These are phyloP conservation scores for Ilex paraguariensis DNA, from an alignment of 305 asterid genomes.

Conservation along the genomic window DNA sequence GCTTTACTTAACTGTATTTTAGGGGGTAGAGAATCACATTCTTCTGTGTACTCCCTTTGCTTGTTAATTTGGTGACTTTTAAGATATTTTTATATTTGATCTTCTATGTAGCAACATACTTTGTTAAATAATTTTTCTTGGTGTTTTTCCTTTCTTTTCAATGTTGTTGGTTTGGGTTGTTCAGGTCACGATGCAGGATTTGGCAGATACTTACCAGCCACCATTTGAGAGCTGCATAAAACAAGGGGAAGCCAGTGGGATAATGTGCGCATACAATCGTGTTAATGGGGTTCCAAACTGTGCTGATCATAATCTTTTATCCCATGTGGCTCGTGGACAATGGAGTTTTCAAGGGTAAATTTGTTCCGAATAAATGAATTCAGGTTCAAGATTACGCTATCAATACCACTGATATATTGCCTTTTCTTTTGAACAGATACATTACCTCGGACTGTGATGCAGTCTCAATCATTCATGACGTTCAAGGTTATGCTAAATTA, in stretches of 20 bases:
- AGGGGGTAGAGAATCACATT: no score
- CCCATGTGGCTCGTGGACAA: constrained; percentile 45
- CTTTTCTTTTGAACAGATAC: constrained; percentile 31
- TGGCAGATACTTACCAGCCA: constrained; percentile 73
- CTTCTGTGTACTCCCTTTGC: no score
- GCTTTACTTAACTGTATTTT: no score
- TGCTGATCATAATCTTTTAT: constrained; percentile 47
- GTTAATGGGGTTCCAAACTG: constrained; percentile 72
- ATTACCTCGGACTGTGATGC: constrained; percentile 68
- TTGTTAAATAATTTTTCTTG: neutral
- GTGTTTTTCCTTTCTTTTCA: neutral
- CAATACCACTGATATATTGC: neutral
- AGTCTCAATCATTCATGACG: constrained; percentile 45
- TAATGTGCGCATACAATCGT: constrained; percentile 73
- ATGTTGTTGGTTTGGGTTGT: neutral
- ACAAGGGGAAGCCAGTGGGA: constrained; percentile 51
- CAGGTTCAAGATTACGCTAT: neutral
- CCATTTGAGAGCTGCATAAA: constrained; percentile 66
- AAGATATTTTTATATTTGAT: no score
- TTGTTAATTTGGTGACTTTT: no score
- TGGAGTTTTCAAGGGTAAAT: constrained; percentile 74
- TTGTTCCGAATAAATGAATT: neutral
- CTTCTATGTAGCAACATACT: no score
- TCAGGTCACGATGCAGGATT: constrained; percentile 20
- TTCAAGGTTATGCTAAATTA: constrained; percentile 52